A percentile compares a stretch with the other conserved stretches of the same genome.
Conservation (phyloP, 2,329 filamentous ascomycete genomes). For the Setomelanomma holmii region DNA sequence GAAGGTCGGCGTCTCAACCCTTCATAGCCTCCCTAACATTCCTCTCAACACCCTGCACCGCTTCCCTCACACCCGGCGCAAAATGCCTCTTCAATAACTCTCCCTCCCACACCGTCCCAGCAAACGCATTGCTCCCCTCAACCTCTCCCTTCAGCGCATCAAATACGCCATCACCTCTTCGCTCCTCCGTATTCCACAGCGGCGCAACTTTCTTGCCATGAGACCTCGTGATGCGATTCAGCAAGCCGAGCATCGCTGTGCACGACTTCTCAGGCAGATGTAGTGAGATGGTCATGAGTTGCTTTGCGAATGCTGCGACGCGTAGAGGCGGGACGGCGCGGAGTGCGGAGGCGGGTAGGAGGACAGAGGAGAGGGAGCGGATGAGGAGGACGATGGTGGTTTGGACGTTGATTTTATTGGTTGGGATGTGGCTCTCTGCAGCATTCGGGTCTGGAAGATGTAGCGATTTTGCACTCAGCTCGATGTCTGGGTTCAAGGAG, state of each 20-base stretch:
- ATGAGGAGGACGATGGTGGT: conserved; percentile 93
- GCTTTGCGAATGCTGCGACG: conserved; percentile 92
- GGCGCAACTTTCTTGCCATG: conserved; percentile 82
- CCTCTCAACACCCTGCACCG: conserved; percentile 54
- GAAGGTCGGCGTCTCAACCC: too few species aligned
- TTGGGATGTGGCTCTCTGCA: conserved; percentile 51
- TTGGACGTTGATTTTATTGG: conserved; percentile 87
- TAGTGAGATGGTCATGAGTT: conserved; percentile 80
- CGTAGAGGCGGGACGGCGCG: conserved; percentile 79
- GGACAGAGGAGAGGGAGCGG: conserved; percentile 80
- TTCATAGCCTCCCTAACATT: conserved; percentile 41
- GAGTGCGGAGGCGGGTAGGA: conserved; percentile 77
- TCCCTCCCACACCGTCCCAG: conserved; percentile 90
- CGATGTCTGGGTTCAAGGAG: conserved; percentile 83
- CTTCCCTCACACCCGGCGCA: conserved; percentile 83
- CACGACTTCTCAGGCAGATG: conserved; percentile 91
- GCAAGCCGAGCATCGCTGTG: conserved; percentile 77
- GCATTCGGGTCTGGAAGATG: conserved; percentile 71
- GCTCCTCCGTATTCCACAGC: conserved; percentile 95
- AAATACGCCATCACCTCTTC: conserved; percentile 87
- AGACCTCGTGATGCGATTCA: conserved; percentile 79
- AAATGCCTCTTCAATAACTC: conserved; percentile 87
- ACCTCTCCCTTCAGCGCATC: conserved; percentile 73
- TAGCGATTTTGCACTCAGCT: conserved; percentile 77
- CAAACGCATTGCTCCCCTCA: conserved; percentile 89